Evolutionary conservation across 2,329 filamentous ascomycete genomes (phyloP), one percentile per base, ranked within the genome.

Genomic region (Microdochium bolleyi): DNA sequence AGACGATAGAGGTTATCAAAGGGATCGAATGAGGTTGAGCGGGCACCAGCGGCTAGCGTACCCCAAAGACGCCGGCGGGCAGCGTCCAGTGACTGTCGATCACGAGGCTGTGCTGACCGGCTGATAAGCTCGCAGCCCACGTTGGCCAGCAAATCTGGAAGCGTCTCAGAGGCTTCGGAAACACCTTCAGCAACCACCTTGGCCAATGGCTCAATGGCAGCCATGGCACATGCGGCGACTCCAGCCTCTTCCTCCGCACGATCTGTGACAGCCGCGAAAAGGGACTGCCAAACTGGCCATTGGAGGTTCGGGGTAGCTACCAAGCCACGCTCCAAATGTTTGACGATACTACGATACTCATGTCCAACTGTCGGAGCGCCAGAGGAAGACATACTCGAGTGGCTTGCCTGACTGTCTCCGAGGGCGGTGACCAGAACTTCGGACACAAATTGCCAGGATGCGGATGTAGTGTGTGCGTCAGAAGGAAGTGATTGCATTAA

Each of bases 141-240:
- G 22, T 62, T 63, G 13, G 75, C 56, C 0, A 64, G 58, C 21
- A 63, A 70, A 3, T 62, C 25, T 2, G 60, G 52, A 8, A 63
- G 41, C 2, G 54, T 49, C 3, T 60, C 54, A 2, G 54, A 19
- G 19, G 57, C 51, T 30, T 63, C 55, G 22, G 61, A 50, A 1
- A 64, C 58, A 56, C 58, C 68, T 52, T 75, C 73, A 37, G 73
- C 60, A 3, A 87, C 58, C 1, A 67, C 61, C 58, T 80, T 84
- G 0, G 88, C 81, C 3, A 94, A 61, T 1, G 86, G 87, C 55
- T 95, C 89, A 38, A 92, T 73, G 1, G 90, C 75, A 24, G 80
- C 78, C 50, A 88, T 73, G 4, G 84, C 80, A 41, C 85, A 76
- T 5, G 83, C 85, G 16, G 80, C 79, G 56, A 89, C 83, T 2